Base-by-base conservation (phyloP, 2,329 filamentous ascomycete genomes). In the Myriosclerotinia duriaeana region DNA sequence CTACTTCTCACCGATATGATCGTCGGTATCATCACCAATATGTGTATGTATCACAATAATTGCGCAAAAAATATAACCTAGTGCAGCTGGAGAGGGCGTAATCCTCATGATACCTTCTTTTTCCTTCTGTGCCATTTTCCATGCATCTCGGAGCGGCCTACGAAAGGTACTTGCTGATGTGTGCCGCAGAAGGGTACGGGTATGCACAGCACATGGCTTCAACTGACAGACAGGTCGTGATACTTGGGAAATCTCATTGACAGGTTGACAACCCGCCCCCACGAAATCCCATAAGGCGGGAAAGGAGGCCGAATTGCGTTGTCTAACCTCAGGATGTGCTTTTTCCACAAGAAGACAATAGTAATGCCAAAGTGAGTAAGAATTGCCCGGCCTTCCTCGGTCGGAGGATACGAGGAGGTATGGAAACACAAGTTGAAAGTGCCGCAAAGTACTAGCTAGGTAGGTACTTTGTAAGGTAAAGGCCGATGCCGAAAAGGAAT, bases 1-100 rank as follows among this genome's bases (percentile, higher is more conserved):
- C 54, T 14, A 17, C 46, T 65, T 44, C 55, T 65, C 64, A 65
- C 64, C 64, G 54, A 61, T 42, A 42, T 36, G 50, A 55, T 55
- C 42, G 42, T 38, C 62, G n/a, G 62, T 48, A 60, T 36, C 11
- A 48, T 60, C 44, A 50, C 56, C 44, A 60, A 60, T 26, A 50
- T 60, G 56, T 50, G 14, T 15, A 12, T 22, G 59, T 62, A 42
- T 62, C 34, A 62, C 59, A n/a, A 30, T 34, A 42, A 62, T 26
- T 46, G 14, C 34, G 26, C 56, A 34, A 17, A 17, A 30, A 64
- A 20, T 12, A 9, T 22, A 26, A 26, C 26, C 26, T 26, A 6
- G n/a, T 46, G 26, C 20, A 55, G 40, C 50, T 26, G 59, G 40
- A 34, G 8, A 20, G 14, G 56, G 20, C 44, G 30, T 20, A 38